These are phyloP conservation scores for Gnaphalium uliginosum DNA, from an alignment of 129 eudicot genomes.

Conservation along the genomic window DNA sequence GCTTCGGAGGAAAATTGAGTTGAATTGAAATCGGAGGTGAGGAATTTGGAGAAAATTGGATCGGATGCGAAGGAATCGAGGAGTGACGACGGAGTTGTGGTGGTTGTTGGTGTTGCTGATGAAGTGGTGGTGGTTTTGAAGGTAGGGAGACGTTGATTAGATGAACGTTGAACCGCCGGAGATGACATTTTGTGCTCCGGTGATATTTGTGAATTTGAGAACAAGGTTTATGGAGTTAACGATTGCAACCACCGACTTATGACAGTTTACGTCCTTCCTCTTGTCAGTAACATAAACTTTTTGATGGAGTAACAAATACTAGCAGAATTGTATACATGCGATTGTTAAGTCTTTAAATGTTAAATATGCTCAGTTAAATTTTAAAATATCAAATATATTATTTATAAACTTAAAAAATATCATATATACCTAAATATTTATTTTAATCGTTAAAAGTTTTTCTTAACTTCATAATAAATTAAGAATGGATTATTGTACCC, in stretches of 20 bases:
- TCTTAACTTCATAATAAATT: no score
- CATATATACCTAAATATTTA: no score
- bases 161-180: constrained; percentile 43
- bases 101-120: constrained; percentile 17
- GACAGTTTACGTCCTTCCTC: no score
- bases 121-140: constrained; percentile 51
- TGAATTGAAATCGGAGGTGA: constrained; percentile 69
- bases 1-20: constrained; percentile 88
- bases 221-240: not conserved
- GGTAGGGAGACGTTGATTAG: constrained; percentile 71
- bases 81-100: constrained; percentile 39
- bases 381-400: no score
- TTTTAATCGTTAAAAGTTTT: no score
- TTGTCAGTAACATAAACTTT: no score
- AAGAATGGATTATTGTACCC: no score
- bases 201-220: constrained; percentile 9
- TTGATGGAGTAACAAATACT: no score
- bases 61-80: constrained; percentile 70
- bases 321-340: no score
- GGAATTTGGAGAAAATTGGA: constrained; percentile 76
- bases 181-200: constrained; percentile 45
- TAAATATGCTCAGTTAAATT: no score
- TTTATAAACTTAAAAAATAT: no score
- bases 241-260: not conserved
- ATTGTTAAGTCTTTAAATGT: no score